Base-by-base conservation (phyloP, 768 basidiomycete species). In the Candolleomyces aberdarensis region DNA sequence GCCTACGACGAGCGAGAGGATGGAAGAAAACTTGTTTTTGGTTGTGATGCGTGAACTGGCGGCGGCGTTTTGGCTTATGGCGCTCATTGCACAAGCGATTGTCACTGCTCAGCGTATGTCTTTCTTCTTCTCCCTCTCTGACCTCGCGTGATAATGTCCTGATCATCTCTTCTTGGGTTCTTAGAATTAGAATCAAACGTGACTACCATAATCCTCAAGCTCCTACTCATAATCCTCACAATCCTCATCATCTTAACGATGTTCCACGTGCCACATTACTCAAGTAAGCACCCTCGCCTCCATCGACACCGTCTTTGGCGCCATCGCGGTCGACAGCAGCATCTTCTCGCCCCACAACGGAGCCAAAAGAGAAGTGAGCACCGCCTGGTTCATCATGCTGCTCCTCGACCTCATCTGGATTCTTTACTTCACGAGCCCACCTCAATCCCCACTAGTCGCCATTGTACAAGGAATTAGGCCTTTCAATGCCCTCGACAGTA, bases 331-430 rank as follows among this genome's bases (percentile, higher is more conserved):
- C 41, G 81, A 93, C 71, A 65, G 73, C 22, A 86, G 84, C 69
- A 80, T 92, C 66, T 90, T 80, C 72, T 64, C 77, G 26, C 31
- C 56, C n/a, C 8, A 22, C 7, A 52, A 66, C 0, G 64, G 67
- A 17, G 50, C 62, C 54, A 78, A 59, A 71, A 83, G 86, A 60
- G 88, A 91, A 0, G 81, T 89, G 69, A 88, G 88, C 4, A 92
- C 90, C 0, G 94, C 91, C 54, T 98, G 92, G 90, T 78, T 98
- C 60, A 78, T 96, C 61, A 81, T 91, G 22, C 81, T 90, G 2
- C 79, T 96, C 67, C 83, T 94, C 54, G 84, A 97, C 80, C 83
- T 94, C 60, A 67, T 97, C 55, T 97, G 94, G 94, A 82, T 95
- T 9, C 75, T 96, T 46, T 92, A 88, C 75, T 89, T 97, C 72